phyloP scores from a whole-genome alignment of 73 alveolate genomes.

The Paramecium biaurelia region DNA sequence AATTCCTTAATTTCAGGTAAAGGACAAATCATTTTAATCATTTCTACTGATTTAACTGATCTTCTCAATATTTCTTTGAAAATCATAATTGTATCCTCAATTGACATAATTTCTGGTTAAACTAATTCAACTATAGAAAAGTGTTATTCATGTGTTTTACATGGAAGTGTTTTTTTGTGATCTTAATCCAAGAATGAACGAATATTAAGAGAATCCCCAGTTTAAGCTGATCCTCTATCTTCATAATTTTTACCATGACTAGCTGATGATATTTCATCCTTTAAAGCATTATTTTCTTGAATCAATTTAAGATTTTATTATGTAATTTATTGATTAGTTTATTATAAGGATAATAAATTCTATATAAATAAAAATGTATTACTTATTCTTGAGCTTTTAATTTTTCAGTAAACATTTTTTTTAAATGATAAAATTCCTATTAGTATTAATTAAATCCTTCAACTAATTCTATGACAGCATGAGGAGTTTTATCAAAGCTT shows the following conservation, averaged over 20 bases:
- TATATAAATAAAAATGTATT: not conserved
- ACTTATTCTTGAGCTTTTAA: not conserved
- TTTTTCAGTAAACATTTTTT: conserved; percentile 22
- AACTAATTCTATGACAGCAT: conserved; percentile 23
- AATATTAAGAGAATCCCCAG: conserved; percentile 50
- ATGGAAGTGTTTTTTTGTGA: not conserved
- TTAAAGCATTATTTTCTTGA: not conserved
- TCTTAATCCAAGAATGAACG: conserved; percentile 27
- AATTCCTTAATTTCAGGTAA: conserved; percentile 26
- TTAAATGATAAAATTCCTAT: conserved; percentile 20
- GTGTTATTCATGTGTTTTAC: not conserved
- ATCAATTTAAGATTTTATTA: not conserved
- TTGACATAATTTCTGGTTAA: conserved; percentile 26
- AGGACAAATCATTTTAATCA: conserved; percentile 30
- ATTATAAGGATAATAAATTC: not conserved
- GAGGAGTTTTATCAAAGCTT: conserved; percentile 21
- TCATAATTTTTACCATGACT: not conserved
- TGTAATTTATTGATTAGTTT: not conserved
- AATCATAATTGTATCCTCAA: conserved; percentile 1
- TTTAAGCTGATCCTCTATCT: conserved; percentile 29
- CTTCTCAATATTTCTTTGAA: conserved; percentile 36
- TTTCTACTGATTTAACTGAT: conserved; percentile 42
- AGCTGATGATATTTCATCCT: not conserved
- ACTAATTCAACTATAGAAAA: conserved; percentile 1
- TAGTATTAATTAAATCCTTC: conserved; percentile 44